Base-by-base conservation (phyloP, 768 basidiomycete genomes). In the Thelephora ganbajun region DNA sequence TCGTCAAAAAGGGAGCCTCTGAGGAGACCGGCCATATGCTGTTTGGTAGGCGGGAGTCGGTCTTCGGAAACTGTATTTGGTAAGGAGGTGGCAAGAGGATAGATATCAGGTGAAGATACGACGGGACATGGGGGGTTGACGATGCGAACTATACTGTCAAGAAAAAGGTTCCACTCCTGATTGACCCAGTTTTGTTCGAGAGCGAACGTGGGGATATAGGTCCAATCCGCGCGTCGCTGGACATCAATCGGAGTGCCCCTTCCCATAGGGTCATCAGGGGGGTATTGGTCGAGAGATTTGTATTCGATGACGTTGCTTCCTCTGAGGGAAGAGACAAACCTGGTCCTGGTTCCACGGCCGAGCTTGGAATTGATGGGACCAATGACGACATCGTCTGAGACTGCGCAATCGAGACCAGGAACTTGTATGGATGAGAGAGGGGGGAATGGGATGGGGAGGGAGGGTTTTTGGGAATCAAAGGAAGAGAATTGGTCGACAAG, bases 201-300 rank as follows among this genome's bases (percentile, higher is more conserved):
- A 20, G 37, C 4, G 11, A 39, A 16, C 11, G 37, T 39, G 37
- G 48, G 48, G 2, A 46, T 45, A 1, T 47, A 20, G 35, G 45
- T 44, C 55, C 55, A 56, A 30, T 54, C 55, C 12, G 46, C 48
- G 11, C 47, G 50, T 16, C 53, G 50, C 36, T 37, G 44, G 11
- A 33, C 43, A 41, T 52, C 55, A 16, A 52, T 48, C 37, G 55
- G 55, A 13, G 55, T 56, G 1, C 55, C 55, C 30, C 55, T 50
- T 12, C 55, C 55, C 33, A 56, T 44, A 49, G 46, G 53, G 13
- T 53, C 55, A 22, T 54, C 47, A 30, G 26, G 26, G 26, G 26
- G 26, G 26, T 30, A 30, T 19, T 42, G 42, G 6, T 44, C 48
- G 11, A 30, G 23, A 4, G 43, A 23, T 3, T 49, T 48, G 26